Evolutionary conservation across 768 basidiomycete species (phyloP).

Genomic region (Boletus rubropictus): DNA sequence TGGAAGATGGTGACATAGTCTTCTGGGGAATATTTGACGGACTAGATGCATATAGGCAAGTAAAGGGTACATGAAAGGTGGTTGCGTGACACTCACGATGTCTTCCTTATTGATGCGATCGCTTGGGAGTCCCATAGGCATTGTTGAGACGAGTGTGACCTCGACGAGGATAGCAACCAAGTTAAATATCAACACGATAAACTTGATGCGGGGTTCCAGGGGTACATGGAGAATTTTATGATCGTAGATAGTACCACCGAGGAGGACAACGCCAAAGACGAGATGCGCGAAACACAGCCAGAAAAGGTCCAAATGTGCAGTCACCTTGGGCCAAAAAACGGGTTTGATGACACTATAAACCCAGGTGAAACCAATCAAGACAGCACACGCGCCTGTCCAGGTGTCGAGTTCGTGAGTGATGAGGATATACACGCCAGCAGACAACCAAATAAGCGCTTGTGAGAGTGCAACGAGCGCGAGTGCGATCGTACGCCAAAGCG

Average conservation of each 20-base stretch:
- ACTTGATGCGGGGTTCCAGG: slow-evolving; percentile 30
- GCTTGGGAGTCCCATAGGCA: slow-evolving; percentile 68
- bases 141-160: slow-evolving; percentile 45
- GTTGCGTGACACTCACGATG: slow-evolving; percentile 45
- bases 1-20: slow-evolving; percentile 69
- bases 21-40: slow-evolving; percentile 43
- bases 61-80: background rate
- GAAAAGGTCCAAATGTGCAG: slow-evolving; percentile 61
- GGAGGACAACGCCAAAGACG: slow-evolving; percentile 38
- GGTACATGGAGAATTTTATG: slow-evolving; percentile 39
- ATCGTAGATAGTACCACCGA: slow-evolving; percentile 54
- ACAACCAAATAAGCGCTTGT: slow-evolving; percentile 55
- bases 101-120: slow-evolving; percentile 43
- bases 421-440: slow-evolving; percentile 49
- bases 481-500: slow-evolving; percentile 58
- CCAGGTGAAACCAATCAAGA: slow-evolving; percentile 56
- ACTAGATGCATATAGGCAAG: slow-evolving; percentile 13
- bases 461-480: slow-evolving; percentile 52
- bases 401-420: slow-evolving; percentile 31
- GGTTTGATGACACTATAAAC: slow-evolving; percentile 58
- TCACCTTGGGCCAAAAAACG: slow-evolving; percentile 46
- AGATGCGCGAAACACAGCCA: slow-evolving; percentile 49
- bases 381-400: slow-evolving; percentile 36
- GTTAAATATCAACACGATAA: slow-evolving; percentile 35
- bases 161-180: slow-evolving; percentile 39